Evolutionary conservation across 768 basidiomycete species (phyloP).

Genomic region (Psilocybe cyanescens): DNA sequence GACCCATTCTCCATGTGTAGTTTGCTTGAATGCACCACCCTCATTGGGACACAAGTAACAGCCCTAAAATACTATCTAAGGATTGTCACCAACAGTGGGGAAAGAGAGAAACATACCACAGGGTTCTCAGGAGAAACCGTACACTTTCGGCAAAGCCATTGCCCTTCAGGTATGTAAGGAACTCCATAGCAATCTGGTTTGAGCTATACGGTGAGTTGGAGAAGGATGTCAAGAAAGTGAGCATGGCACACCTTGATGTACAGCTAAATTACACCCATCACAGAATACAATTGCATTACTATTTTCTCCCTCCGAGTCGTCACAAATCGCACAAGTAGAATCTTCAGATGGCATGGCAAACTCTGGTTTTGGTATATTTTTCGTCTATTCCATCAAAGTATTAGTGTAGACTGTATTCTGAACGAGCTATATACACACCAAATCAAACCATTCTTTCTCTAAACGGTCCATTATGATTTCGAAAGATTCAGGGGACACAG

Average conservation of each 20-base stretch:
- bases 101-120: constrained; percentile 63
- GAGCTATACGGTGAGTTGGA: not conserved
- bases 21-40: constrained; percentile 99
- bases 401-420: not conserved
- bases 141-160: constrained; percentile 99
- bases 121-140: constrained; percentile 97
- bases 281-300: constrained; percentile 99
- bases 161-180: constrained; percentile 98
- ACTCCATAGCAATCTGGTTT: constrained; percentile 94
- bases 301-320: constrained; percentile 98
- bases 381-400: constrained; percentile 60
- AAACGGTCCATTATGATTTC: constrained; percentile 97
- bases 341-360: constrained; percentile 92
- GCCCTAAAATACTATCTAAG: constrained; percentile 49
- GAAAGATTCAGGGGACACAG: constrained; percentile 83
- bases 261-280: constrained; percentile 97
- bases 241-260: constrained; percentile 85
- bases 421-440: constrained; percentile 53
- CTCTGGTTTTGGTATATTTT: constrained; percentile 89
- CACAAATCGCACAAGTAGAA: constrained; percentile 95
- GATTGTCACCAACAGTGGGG: not conserved
- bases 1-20: constrained; percentile 89
- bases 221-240: not conserved
- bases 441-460: constrained; percentile 99
- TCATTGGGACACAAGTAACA: constrained; percentile 97